A percentile compares a stretch with the other conserved stretches of the same genome.
Conservation (phyloP, 148 eudicot species). For the Silene conica region DNA sequence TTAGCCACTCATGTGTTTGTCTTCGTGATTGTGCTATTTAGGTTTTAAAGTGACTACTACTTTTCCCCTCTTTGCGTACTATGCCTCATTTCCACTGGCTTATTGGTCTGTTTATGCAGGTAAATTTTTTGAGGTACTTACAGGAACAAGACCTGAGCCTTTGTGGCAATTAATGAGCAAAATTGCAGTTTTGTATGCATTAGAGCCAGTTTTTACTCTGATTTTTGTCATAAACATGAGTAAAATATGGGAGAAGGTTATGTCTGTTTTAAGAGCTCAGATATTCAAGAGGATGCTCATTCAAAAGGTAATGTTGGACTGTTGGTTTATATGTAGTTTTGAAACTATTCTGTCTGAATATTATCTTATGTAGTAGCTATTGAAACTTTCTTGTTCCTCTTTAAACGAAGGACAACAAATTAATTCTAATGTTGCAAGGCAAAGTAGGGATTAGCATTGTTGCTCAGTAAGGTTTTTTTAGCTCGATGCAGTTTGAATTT, state of each 20-base stretch:
- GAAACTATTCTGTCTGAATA: neutral
- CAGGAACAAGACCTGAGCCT: constrained; percentile 68
- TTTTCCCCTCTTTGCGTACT: neutral
- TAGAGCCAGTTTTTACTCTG: constrained; percentile 88
- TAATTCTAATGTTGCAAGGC: neutral
- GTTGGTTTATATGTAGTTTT: neutral
- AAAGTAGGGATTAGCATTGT: neutral
- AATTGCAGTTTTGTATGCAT: constrained; percentile 62
- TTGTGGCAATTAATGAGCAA: constrained; percentile 68
- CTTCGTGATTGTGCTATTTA: no score
- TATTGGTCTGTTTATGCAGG: constrained; percentile 46
- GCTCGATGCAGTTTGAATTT: neutral
- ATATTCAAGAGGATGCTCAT: constrained; percentile 76
- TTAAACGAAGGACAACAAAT: neutral
- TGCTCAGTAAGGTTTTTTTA: neutral
- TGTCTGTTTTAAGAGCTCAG: constrained; percentile 93
- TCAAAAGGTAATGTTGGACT: constrained; percentile 63
- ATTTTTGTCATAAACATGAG: constrained; percentile 78
- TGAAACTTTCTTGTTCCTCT: neutral
- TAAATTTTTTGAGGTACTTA: constrained; percentile 77
- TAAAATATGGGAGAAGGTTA: constrained; percentile 93
- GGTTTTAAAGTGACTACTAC: neutral
- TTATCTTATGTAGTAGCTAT: neutral
- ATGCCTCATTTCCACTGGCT: neutral
- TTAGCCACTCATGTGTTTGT: no score